Evolutionary conservation across 2,329 filamentous ascomycete genomes (phyloP), one percentile per base, ranked within the genome.

Genomic region (Ustilaginoidea virens): DNA sequence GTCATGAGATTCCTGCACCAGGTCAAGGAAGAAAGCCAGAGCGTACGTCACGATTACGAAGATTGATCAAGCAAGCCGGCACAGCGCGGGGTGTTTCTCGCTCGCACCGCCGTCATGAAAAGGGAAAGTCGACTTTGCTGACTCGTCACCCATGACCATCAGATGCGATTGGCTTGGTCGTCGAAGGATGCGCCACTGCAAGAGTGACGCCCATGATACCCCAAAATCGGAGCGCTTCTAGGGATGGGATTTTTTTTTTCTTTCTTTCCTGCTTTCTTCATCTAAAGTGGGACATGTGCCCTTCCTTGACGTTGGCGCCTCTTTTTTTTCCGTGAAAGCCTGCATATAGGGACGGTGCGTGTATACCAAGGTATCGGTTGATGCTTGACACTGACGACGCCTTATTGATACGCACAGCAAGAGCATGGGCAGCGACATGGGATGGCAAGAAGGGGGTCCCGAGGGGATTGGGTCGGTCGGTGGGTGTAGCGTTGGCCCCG

Each of bases 1-100:
- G 57, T 65, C 28, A 73, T 73, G 69, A 56, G 61, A 29, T 49
- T 56, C 31, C 50, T 73, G 13, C 65, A 64, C 35, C 47, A 53
- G 32, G 47, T 51, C 17, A 57, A 57, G 40, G 37, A 43, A 3
- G 51, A 58, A 10, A 61, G 58, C 27, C 47, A 42, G 28, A 44
- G 44, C 19, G 57, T 52, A 37, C 24, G 42, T 12, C 36, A 42
- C 13, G 31, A 37, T 29, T 28, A 41, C 5, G 35, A 32, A 23
- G 34, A 33, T 13, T n/a, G 4, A 26, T 27, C 18, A 25, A 8
- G 15, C 16, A 17, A 15, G 12, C 7, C 20, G 5, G 2, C 2
- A 6, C 27, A 23, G 11, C 7, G 8, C 11, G n/a, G n/a, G n/a
- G n/a, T n/a, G n/a, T n/a, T n/a, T n/a, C n/a, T n/a, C n/a, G n/a